Conservation (phyloP, 1,284 basidiomycete species). For the Microstroma glucosiphilum region DNA sequence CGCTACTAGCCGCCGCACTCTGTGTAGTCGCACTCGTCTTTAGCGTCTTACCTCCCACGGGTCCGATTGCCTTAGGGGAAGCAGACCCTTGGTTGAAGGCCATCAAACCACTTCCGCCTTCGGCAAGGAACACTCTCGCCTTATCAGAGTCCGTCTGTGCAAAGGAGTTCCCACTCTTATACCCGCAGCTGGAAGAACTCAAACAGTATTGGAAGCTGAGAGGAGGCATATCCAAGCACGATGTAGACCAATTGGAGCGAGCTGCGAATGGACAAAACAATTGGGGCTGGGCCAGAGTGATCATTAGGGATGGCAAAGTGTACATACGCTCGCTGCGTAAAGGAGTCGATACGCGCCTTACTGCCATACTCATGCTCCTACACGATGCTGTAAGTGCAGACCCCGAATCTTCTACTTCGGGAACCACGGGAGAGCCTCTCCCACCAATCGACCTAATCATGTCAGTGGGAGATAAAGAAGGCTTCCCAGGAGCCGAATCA, state of each 20-base stretch:
- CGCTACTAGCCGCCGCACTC: too few species aligned
- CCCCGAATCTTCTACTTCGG: not conserved
- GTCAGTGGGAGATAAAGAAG: not conserved
- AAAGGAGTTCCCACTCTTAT: conserved; percentile 30
- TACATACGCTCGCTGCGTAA: not conserved
- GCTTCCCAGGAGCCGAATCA: not conserved
- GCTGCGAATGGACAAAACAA: not conserved
- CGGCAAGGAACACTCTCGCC: not conserved
- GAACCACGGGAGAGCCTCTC: not conserved
- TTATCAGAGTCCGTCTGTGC: conserved; percentile 20
- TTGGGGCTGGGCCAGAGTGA: not conserved
- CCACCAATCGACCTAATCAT: not conserved
- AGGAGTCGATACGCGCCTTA: not conserved
- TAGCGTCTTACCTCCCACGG: too few species aligned
- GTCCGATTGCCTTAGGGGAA: too few species aligned
- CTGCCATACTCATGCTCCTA: not conserved
- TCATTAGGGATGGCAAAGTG: not conserved
- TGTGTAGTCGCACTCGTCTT: too few species aligned
- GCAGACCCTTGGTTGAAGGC: too few species aligned
- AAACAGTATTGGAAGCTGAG: conserved; percentile 20
- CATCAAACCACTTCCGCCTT: not conserved
- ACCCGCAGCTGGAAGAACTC: conserved; percentile 27
- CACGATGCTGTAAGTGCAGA: not conserved
- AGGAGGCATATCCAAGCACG: not conserved
- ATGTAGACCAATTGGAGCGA: not conserved